Percentiles rank a stretch among this genome's conserved stretches.
These are phyloP conservation scores for Coprinopsis cinerea DNA, from an alignment of 768 basidiomycete species.

Conservation along the genomic window DNA sequence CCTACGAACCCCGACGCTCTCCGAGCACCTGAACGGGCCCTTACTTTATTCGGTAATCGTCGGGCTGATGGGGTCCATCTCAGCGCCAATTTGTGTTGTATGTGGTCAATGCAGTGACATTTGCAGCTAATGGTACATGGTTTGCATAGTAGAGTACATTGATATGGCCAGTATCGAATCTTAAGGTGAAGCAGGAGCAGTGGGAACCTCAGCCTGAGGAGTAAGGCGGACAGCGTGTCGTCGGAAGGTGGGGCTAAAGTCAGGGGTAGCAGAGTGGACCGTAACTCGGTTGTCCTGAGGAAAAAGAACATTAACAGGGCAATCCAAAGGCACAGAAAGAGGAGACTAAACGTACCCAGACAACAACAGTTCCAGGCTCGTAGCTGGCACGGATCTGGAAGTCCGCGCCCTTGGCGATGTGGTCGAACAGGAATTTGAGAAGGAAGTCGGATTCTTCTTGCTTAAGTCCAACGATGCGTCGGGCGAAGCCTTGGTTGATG, in stretches of 20 bases:
- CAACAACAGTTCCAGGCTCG: conserved; percentile 47
- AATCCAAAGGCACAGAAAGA: background rate
- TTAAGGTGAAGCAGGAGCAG: background rate
- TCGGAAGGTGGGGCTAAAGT: conserved; percentile 30
- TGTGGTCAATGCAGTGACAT: background rate
- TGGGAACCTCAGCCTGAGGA: conserved; percentile 37
- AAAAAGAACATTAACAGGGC: background rate
- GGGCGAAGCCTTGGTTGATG: conserved; percentile 51
- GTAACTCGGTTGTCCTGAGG: conserved; percentile 46
- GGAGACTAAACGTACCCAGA: conserved; percentile 38
- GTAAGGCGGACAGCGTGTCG: conserved; percentile 44
- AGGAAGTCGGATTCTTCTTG: conserved; percentile 50
- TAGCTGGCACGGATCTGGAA: conserved; percentile 46
- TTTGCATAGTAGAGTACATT: background rate
- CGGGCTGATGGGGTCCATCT: no score
- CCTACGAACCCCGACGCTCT: no score
- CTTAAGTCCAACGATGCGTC: conserved; percentile 49
- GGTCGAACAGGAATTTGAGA: conserved; percentile 49
- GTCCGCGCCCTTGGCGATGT: conserved; percentile 44
- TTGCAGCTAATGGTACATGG: background rate
- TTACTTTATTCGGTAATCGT: no score
- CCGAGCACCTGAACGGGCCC: no score
- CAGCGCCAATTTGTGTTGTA: no score
- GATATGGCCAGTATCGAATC: background rate
- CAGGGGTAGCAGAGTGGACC: conserved; percentile 38